A percentile compares a stretch with the other conserved stretches of the same genome.
These are phyloP conservation scores for Aspergillus transmontanensis DNA, from an alignment of 2,329 filamentous ascomycete species.

Conservation along the genomic window DNA sequence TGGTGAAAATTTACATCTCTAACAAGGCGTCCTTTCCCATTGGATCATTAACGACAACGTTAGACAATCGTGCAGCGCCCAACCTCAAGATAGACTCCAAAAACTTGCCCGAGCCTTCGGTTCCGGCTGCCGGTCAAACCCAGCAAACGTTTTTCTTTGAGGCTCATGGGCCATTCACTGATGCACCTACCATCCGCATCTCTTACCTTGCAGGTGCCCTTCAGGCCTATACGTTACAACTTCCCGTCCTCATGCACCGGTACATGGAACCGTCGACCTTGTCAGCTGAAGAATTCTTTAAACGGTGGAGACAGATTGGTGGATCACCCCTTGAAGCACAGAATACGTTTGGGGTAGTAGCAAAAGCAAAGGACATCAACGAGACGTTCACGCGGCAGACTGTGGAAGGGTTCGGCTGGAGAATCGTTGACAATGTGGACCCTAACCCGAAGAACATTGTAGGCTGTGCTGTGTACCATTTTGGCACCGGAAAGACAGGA, in stretches of 20 bases:
- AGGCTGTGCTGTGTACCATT: slow-evolving; percentile 78
- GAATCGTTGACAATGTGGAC: slow-evolving; percentile 80
- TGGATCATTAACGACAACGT: slow-evolving; percentile 88
- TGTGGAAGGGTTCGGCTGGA: slow-evolving; percentile 87
- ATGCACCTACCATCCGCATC: slow-evolving; percentile 84
- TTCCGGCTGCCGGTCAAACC: slow-evolving; percentile 74
- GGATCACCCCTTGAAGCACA: slow-evolving; percentile 85
- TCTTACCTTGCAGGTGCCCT: slow-evolving; percentile 92
- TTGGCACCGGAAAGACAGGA: slow-evolving; percentile 84
- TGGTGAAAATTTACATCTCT: slow-evolving; percentile 91
- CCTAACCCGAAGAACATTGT: slow-evolving; percentile 93
- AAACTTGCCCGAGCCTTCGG: slow-evolving; percentile 79
- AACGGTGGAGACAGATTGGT: slow-evolving; percentile 98
- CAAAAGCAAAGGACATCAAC: slow-evolving; percentile 65
- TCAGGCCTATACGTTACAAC: slow-evolving; percentile 86
- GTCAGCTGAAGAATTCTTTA: slow-evolving; percentile 93
- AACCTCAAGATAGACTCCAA: slow-evolving; percentile 87
- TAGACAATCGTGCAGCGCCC: slow-evolving; percentile 68
- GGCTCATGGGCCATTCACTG: slow-evolving; percentile 75
- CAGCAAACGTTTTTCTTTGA: slow-evolving; percentile 97
- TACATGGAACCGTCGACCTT: slow-evolving; percentile 95
- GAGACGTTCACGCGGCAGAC: slow-evolving; percentile 70
- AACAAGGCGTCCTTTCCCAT: slow-evolving; percentile 88
- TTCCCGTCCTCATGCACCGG: slow-evolving; percentile 87
- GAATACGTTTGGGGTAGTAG: slow-evolving; percentile 73